phyloP scores from a whole-genome alignment of 2,329 filamentous ascomycete species.

The Tothia fuscella region DNA sequence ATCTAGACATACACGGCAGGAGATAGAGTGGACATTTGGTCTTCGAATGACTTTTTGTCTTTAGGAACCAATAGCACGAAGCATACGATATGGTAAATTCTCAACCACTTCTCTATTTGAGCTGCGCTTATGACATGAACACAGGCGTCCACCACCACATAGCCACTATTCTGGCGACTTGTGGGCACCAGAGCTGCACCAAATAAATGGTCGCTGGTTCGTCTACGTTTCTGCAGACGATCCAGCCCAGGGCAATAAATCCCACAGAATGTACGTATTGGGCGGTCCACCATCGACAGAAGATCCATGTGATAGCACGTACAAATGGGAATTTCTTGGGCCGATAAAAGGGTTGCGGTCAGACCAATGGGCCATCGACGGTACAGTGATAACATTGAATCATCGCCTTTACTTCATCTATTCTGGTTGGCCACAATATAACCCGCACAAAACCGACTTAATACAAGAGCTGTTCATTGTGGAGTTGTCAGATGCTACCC shows the following conservation, averaged over 20 bases:
- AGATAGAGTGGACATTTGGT: conserved; percentile 11
- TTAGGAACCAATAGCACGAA: not conserved
- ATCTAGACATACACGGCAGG: conserved; percentile 10
- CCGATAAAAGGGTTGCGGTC: conserved; percentile 28
- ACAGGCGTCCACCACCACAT: conserved; percentile 30
- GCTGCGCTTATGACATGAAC: conserved; percentile 14
- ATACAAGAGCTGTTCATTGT: conserved; percentile 34
- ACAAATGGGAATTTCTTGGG: conserved; percentile 32
- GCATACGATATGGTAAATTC: conserved; percentile 3
- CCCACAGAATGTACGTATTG: conserved; percentile 35
- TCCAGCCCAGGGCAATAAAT: conserved; percentile 30
- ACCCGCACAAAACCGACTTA: conserved; percentile 21
- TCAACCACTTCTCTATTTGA: not conserved
- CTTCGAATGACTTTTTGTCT: conserved; percentile 1
- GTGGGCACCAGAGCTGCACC: conserved; percentile 46
- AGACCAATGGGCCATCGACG: conserved; percentile 37
- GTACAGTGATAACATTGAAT: conserved; percentile 31
- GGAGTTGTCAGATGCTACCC: conserved; percentile 25
- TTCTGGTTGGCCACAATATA: conserved; percentile 33
- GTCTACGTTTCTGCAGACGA: conserved; percentile 37
- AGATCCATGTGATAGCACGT: conserved; percentile 18
- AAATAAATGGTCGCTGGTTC: conserved; percentile 40
- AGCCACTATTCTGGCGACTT: conserved; percentile 33
- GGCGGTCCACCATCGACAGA: conserved; percentile 25
- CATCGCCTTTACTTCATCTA: conserved; percentile 31